Percentiles rank a stretch among this genome's conserved stretches.
These are phyloP conservation scores for Plasmodium billcollinsi DNA, from an alignment of 169 alveolate species.

Conservation along the genomic window DNA sequence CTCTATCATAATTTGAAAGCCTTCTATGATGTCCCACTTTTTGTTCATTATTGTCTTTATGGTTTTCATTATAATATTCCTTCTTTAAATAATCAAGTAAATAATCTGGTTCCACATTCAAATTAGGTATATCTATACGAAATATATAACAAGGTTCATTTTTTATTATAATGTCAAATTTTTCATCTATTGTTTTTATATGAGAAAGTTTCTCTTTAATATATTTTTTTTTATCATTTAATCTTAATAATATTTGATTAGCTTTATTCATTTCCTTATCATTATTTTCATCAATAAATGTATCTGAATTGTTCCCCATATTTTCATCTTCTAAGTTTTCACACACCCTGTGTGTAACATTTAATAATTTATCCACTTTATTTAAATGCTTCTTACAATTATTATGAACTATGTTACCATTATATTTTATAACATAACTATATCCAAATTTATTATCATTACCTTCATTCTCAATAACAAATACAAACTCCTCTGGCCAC, in stretches of 20 bases:
- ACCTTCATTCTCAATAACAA: slow-evolving; percentile 68
- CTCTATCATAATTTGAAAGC: background rate
- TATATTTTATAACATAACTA: slow-evolving; percentile 61
- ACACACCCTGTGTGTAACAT: slow-evolving; percentile 25
- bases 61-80: background rate
- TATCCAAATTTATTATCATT: slow-evolving; percentile 49
- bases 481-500: slow-evolving; percentile 63
- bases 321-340: slow-evolving; percentile 33
- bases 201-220: slow-evolving; percentile 20
- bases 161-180: slow-evolving; percentile 33
- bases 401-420: slow-evolving; percentile 51
- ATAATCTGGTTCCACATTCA: slow-evolving; percentile 11
- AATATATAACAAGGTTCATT: slow-evolving; percentile 7
- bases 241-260: slow-evolving; percentile 65
- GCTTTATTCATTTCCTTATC: slow-evolving; percentile 42
- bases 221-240: slow-evolving; percentile 42
- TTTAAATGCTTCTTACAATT: slow-evolving; percentile 28
- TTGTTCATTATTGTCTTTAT: background rate
- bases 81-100: slow-evolving; percentile 23
- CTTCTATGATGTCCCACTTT: background rate
- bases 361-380: slow-evolving; percentile 25
- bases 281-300: background rate
- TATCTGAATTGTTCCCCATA: slow-evolving; percentile 8
- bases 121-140: slow-evolving; percentile 35
- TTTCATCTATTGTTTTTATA: slow-evolving; percentile 49